phyloP scores from a whole-genome alignment of 805 yeast species.

The Wickerhamiella brachini region DNA sequence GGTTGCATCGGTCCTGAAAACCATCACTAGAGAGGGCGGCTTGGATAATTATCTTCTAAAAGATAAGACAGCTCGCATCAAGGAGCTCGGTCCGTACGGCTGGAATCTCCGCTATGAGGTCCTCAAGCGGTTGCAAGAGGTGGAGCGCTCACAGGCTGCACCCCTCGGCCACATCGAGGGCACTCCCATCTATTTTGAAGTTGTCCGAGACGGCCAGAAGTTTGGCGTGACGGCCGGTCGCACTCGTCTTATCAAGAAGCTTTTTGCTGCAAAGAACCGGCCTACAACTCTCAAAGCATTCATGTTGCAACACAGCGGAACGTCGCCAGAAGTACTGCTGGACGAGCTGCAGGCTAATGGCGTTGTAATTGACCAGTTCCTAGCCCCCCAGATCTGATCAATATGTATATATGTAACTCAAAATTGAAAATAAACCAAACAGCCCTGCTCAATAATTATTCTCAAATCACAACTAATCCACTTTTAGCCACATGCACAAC shows the following conservation, averaged over 20 bases:
- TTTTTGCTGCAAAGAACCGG: constrained; percentile 8
- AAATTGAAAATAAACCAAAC: no score
- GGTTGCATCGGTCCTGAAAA: constrained; percentile 68
- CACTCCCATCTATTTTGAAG: constrained; percentile 37
- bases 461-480: no score
- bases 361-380: constrained; percentile 15
- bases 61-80: constrained; percentile 77
- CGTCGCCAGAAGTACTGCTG: constrained; percentile 37
- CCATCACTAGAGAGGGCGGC: constrained; percentile 90
- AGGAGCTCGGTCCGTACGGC: constrained; percentile 84
- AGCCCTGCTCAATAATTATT: no score
- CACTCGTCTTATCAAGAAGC: constrained; percentile 39
- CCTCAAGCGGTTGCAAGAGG: constrained; percentile 32
- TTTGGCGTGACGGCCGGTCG: constrained; percentile 46
- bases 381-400: neutral
- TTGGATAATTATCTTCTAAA: constrained; percentile 77
- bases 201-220: constrained; percentile 13
- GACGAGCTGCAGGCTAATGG: constrained; percentile 32
- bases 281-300: constrained; percentile 32
- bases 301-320: constrained; percentile 30
- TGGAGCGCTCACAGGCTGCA: constrained; percentile 29
- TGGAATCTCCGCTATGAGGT: constrained; percentile 80
- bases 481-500: no score
- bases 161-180: constrained; percentile 25
- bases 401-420: neutral